These are phyloP conservation scores for Claviceps sorghi DNA, from an alignment of 2,329 filamentous ascomycete species.

Conservation along the genomic window DNA sequence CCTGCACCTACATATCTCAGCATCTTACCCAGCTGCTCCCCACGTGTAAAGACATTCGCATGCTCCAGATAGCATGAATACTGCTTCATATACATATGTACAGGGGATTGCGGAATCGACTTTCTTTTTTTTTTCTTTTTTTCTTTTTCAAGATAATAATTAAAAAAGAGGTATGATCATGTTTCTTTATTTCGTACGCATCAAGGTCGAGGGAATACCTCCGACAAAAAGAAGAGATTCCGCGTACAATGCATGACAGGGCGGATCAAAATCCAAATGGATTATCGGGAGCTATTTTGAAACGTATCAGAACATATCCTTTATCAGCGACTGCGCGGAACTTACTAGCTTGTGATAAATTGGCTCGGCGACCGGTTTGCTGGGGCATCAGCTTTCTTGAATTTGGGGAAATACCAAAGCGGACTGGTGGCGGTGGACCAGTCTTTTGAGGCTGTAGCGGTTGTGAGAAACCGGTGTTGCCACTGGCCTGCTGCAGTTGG, in stretches of 20 bases:
- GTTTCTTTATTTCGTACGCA: too few species aligned
- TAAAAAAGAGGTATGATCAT: too few species aligned
- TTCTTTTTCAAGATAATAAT: too few species aligned
- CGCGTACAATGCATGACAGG: too few species aligned
- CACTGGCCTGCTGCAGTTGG: slow-evolving; percentile 34
- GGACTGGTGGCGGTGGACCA: slow-evolving; percentile 65
- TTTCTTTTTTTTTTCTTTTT: too few species aligned
- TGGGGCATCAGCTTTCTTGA: slow-evolving; percentile 70
- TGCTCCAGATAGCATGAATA: not conserved
- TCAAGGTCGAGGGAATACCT: too few species aligned
- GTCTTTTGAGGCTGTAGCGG: slow-evolving; percentile 33
- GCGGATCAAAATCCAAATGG: slow-evolving; percentile 34
- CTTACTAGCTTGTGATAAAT: slow-evolving; percentile 92
- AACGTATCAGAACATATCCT: not conserved
- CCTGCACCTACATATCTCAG: not conserved
- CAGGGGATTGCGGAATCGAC: too few species aligned
- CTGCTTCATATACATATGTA: not conserved
- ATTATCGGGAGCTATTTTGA: slow-evolving; percentile 32
- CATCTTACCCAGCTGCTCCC: not conserved
- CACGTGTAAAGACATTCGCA: not conserved
- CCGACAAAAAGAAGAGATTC: too few species aligned
- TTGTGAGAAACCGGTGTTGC: slow-evolving; percentile 37
- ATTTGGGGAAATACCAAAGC: slow-evolving; percentile 65
- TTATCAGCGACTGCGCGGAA: not conserved
- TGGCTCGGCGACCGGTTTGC: slow-evolving; percentile 77